These are phyloP conservation scores for Voacanga thouarsii DNA, from an alignment of 257 asterid genomes.

Conservation along the genomic window DNA sequence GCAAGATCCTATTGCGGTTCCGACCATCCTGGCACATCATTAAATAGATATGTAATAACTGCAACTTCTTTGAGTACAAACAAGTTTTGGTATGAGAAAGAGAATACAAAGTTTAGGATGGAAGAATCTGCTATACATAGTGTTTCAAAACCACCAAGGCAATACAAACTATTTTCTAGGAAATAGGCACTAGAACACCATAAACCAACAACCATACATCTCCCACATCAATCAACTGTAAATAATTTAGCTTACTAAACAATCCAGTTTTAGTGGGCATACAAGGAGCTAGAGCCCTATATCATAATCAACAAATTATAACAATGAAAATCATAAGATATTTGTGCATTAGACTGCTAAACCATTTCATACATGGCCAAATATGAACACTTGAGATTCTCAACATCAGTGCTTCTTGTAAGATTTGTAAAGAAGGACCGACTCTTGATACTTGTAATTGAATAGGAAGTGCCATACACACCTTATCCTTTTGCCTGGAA, in stretches of 20 bases:
- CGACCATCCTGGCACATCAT: slow-evolving; percentile 41
- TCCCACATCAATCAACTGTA: background rate
- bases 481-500: slow-evolving; percentile 47
- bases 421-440: background rate
- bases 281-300: background rate
- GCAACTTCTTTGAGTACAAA: slow-evolving; percentile 1
- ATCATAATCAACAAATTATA: background rate
- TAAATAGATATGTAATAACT: background rate
- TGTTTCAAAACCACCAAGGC: background rate
- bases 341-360: background rate
- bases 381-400: background rate
- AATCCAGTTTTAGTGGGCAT: background rate
- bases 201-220: background rate
- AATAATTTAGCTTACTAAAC: background rate
- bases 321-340: background rate
- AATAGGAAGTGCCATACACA: slow-evolving; percentile 26
- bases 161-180: background rate
- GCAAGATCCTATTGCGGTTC: slow-evolving; percentile 40
- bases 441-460: slow-evolving; percentile 1
- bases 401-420: background rate
- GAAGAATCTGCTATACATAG: background rate
- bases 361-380: background rate
- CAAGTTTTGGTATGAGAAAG: background rate
- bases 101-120: background rate
- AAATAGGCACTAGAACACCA: background rate